These are phyloP conservation scores for Cochlearia excelsa DNA, from an alignment of 345 rosid genomes.

Conservation along the genomic window DNA sequence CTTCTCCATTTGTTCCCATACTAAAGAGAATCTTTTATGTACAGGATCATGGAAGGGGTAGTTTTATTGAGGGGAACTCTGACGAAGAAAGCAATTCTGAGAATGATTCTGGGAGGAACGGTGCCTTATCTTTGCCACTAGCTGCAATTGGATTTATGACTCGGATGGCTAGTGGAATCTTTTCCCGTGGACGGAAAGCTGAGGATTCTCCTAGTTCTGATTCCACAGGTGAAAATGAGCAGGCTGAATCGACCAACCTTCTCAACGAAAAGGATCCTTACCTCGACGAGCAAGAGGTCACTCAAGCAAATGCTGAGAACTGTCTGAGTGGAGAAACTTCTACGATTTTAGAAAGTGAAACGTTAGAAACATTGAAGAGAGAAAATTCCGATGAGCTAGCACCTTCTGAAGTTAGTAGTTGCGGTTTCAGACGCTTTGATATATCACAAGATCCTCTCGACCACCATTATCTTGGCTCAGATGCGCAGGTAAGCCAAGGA, in stretches of 20 bases:
- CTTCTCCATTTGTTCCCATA: slow-evolving; percentile 6
- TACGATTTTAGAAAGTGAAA: slow-evolving; percentile 37
- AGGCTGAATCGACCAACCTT: slow-evolving; percentile 30
- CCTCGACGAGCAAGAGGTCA: slow-evolving; percentile 38
- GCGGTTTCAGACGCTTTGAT: slow-evolving; percentile 71
- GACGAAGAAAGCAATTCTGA: slow-evolving; percentile 44
- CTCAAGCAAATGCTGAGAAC: slow-evolving; percentile 36
- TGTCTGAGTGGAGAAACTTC: slow-evolving; percentile 33
- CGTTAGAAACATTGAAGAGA: slow-evolving; percentile 38
- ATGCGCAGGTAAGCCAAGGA: slow-evolving; percentile 56
- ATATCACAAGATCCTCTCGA: slow-evolving; percentile 70
- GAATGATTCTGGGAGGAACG: slow-evolving; percentile 55
- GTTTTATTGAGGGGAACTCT: slow-evolving; percentile 38
- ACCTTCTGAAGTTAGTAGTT: slow-evolving; percentile 38
- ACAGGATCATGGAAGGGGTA: slow-evolving; percentile 50
- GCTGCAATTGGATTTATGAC: slow-evolving; percentile 86
- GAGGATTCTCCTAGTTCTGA: slow-evolving; percentile 46
- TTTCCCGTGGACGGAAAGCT: slow-evolving; percentile 65
- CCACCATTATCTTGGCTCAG: slow-evolving; percentile 70
- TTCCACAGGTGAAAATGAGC: slow-evolving; percentile 43
- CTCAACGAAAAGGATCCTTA: slow-evolving; percentile 39
- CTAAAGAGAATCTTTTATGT: slow-evolving; percentile 28
- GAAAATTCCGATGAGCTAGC: slow-evolving; percentile 40
- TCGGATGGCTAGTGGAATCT: slow-evolving; percentile 78
- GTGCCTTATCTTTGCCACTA: slow-evolving; percentile 76